Percentiles rank a stretch among this genome's conserved stretches.
These are phyloP conservation scores for Aspergillus coremiiformis DNA, from an alignment of 495 filamentous ascomycete genomes.

Conservation along the genomic window DNA sequence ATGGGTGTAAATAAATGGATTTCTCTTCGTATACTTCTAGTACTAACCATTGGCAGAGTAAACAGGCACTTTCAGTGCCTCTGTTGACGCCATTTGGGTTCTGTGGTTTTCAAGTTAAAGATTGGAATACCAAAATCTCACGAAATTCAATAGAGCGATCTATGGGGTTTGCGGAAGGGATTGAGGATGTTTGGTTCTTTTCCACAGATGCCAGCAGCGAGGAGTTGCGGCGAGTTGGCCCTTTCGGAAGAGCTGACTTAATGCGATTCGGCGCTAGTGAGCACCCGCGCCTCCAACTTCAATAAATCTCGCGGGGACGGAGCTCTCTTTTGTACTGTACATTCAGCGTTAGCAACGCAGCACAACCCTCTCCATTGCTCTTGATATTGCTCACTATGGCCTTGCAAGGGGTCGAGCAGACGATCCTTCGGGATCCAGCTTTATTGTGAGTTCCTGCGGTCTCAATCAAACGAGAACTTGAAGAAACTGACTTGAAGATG, in stretches of 20 bases:
- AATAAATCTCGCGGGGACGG: slow-evolving; percentile 15
- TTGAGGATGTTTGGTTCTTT: not conserved
- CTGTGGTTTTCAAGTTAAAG: not conserved
- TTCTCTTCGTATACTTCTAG: slow-evolving; percentile 8
- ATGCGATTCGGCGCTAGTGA: slow-evolving; percentile 6
- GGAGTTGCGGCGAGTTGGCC: slow-evolving; percentile 41
- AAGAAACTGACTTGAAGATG: not conserved
- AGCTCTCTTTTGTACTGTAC: slow-evolving; percentile 14
- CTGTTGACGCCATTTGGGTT: slow-evolving; percentile 22
- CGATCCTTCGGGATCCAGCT: slow-evolving; percentile 97
- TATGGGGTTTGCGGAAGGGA: not conserved
- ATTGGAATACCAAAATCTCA: not conserved
- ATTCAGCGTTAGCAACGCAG: not conserved
- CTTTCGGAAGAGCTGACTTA: slow-evolving; percentile 33
- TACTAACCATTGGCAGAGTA: slow-evolving; percentile 42
- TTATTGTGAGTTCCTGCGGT: slow-evolving; percentile 61
- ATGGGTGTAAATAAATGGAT: slow-evolving; percentile 7
- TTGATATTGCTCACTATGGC: slow-evolving; percentile 54
- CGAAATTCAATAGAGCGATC: not conserved
- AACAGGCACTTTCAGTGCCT: slow-evolving; percentile 37
- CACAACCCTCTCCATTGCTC: slow-evolving; percentile 4
- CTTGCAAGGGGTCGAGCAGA: slow-evolving; percentile 71
- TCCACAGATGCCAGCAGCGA: slow-evolving; percentile 7
- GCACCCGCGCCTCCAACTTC: slow-evolving; percentile 8
- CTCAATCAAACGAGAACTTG: not conserved